A percentile compares a stretch with the other conserved stretches of the same genome.
phyloP scores from a whole-genome alignment of 768 basidiomycete genomes.

The Podaxis mareebaensis region DNA sequence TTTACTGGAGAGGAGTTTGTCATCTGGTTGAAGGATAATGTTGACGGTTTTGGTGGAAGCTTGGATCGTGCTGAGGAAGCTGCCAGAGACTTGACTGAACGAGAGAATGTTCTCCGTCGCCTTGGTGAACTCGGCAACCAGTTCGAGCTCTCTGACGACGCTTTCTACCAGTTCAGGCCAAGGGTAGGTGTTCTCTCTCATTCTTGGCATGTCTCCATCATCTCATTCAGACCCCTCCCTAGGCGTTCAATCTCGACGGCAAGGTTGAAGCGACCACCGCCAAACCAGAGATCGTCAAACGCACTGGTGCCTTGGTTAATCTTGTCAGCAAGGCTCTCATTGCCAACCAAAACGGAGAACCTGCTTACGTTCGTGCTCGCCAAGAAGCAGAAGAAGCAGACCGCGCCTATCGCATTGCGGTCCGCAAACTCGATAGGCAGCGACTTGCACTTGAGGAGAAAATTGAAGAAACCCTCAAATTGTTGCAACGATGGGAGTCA shows the following conservation, averaged over 20 bases:
- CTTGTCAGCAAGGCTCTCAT: conserved; percentile 74
- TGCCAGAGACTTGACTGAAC: conserved; percentile 59
- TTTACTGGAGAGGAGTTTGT: conserved; percentile 92
- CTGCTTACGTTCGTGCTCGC: conserved; percentile 67
- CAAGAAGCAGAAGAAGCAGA: conserved; percentile 84
- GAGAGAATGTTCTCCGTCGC: conserved; percentile 64
- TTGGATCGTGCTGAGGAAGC: conserved; percentile 80
- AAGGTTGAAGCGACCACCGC: conserved; percentile 29
- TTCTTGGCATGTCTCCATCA: not conserved
- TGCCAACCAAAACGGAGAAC: conserved; percentile 53
- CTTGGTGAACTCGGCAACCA: conserved; percentile 83
- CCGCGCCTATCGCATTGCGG: conserved; percentile 71
- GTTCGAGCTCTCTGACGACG: conserved; percentile 76
- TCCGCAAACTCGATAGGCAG: conserved; percentile 83
- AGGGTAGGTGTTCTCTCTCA: conserved; percentile 48
- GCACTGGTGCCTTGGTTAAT: conserved; percentile 67
- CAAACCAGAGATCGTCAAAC: conserved; percentile 51
- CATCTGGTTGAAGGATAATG: conserved; percentile 77
- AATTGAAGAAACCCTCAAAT: conserved; percentile 80
- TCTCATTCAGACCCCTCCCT: not conserved
- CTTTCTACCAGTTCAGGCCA: conserved; percentile 82
- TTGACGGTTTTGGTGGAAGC: conserved; percentile 76
- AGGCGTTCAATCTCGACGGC: conserved; percentile 64
- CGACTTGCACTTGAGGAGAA: conserved; percentile 84
- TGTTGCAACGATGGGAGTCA: conserved; percentile 81